Evolutionary conservation across 345 rosid species (phyloP).

Genomic region (Eucalyptus guilfoylei): DNA sequence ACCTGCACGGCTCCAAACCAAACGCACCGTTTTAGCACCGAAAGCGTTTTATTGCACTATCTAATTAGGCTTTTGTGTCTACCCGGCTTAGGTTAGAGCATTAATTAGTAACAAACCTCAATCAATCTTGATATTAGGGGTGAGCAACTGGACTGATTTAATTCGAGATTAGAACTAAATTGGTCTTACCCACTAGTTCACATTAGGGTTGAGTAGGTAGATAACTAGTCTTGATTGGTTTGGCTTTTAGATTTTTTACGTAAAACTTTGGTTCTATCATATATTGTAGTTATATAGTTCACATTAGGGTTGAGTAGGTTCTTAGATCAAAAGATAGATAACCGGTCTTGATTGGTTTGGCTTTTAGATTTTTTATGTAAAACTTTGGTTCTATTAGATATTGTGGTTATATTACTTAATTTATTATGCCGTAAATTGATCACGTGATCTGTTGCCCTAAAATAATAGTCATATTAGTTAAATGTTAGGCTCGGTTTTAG

Average conservation of each 20-base stretch:
- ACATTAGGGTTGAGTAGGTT: neutral
- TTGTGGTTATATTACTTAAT: no score
- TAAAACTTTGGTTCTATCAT: neutral
- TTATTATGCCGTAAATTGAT: neutral
- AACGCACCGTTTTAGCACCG: neutral
- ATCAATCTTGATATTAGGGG: neutral
- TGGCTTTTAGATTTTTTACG: neutral
- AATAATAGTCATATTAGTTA: neutral
- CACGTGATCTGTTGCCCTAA: neutral
- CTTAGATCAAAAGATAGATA: neutral
- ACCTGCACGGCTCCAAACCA: neutral
- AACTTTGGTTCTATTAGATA: neutral
- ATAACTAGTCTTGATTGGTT: rapidly evolving
- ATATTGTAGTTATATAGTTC: neutral
- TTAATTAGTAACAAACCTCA: neutral
- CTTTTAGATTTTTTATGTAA: neutral
- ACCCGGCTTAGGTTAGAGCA: neutral
- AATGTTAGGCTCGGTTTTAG: neutral
- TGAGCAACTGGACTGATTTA: rapidly evolving
- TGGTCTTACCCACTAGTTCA: rapidly evolving
- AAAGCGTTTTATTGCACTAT: neutral
- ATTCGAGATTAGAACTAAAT: no score
- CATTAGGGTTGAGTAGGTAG: neutral
- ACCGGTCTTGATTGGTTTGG: neutral
- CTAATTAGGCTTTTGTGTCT: neutral